A percentile compares a stretch with the other conserved stretches of the same genome.
These are phyloP conservation scores for Capronia americana DNA, from an alignment of 2,329 filamentous ascomycete genomes.

Conservation along the genomic window DNA sequence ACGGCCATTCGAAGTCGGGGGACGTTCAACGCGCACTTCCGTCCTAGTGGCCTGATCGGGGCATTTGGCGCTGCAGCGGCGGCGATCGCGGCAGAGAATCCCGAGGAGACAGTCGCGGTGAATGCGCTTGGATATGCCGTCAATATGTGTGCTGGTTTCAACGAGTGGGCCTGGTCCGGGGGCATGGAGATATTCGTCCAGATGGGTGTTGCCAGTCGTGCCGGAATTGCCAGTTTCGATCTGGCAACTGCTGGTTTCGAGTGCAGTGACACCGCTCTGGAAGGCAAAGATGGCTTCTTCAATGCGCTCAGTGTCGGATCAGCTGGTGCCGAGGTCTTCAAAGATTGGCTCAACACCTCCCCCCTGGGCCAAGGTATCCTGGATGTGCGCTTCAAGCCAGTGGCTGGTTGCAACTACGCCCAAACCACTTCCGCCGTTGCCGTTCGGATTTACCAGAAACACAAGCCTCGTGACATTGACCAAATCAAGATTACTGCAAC, in stretches of 20 bases:
- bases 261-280: conserved; percentile 21
- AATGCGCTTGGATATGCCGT: conserved; percentile 21
- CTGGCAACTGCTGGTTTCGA: conserved; percentile 24
- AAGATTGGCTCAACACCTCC: conserved; percentile 5
- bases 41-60: conserved; percentile 22
- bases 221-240: conserved; percentile 23
- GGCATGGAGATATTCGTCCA: conserved; percentile 27
- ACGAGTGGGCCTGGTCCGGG: conserved; percentile 28
- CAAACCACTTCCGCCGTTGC: conserved; percentile 26
- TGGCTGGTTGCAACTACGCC: conserved; percentile 28
- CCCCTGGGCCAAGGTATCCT: conserved; percentile 21
- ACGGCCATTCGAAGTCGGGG: conserved; percentile 10
- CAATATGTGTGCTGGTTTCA: conserved; percentile 25
- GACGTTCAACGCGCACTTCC: conserved; percentile 22
- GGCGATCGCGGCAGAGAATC: conserved; percentile 5
- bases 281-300: conserved; percentile 30
- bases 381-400: conserved; percentile 27
- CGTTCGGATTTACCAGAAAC: conserved; percentile 12
- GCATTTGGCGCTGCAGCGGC: conserved; percentile 21
- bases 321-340: conserved; percentile 10
- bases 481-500: conserved; percentile 19
- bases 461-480: neutral
- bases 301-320: conserved; percentile 12
- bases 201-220: conserved; percentile 21
- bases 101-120: neutral